Evolutionary conservation across 208 protist species (phyloP).

Genomic region (Acanthamoeba royreba): DNA sequence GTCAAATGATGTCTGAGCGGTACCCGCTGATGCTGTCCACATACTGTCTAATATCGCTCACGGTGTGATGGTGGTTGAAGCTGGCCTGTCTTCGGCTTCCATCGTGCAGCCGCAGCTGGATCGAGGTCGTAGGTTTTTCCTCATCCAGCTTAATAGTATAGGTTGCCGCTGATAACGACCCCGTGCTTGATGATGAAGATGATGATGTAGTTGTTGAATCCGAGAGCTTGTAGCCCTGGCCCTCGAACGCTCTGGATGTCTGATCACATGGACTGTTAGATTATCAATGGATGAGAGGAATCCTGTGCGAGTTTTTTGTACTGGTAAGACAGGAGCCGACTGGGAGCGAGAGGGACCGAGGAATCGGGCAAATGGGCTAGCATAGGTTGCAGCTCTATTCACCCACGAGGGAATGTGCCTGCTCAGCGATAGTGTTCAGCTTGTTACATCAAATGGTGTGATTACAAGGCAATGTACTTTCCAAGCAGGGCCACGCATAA

Average conservation of each 20-base stretch:
- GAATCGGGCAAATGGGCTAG: neutral
- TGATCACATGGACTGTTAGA: neutral
- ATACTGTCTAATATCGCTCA: neutral
- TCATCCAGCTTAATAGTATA: neutral
- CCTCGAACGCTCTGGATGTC: neutral
- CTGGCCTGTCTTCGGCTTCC: neutral
- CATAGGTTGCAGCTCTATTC: neutral
- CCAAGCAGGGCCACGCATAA: neutral
- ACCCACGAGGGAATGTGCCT: neutral
- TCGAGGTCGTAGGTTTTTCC: neutral
- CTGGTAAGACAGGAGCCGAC: neutral
- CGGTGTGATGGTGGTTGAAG: conserved; percentile 5
- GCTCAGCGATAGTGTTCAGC: too few relatives aligned
- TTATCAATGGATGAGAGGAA: neutral
- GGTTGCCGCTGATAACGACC: too few relatives aligned
- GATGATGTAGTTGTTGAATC: neutral
- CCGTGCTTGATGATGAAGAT: too few relatives aligned
- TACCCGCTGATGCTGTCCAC: neutral
- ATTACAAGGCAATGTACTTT: too few relatives aligned
- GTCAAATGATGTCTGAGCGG: too few relatives aligned
- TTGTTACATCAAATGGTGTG: too few relatives aligned
- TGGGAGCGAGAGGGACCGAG: neutral
- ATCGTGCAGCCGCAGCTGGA: neutral
- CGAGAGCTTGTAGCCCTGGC: neutral
- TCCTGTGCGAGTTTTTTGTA: too few relatives aligned